Evolutionary conservation across 164 flowering plant genomes (phyloP), one percentile per base, ranked within the genome.

Genomic region (Berberis vulgaris): DNA sequence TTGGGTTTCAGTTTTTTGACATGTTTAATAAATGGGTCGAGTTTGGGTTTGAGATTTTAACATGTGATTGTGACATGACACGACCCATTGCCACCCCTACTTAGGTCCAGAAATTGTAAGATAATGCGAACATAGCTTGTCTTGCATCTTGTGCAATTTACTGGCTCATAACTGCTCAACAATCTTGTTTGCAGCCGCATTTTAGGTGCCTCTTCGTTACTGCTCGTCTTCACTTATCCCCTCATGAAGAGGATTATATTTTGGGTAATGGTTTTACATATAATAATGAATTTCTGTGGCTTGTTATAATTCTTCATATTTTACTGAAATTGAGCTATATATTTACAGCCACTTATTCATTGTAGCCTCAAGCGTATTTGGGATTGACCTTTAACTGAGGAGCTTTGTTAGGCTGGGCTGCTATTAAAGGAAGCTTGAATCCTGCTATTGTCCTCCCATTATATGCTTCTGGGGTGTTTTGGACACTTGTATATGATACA

Each of bases 401-500:
- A 80, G 96, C 97, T 65, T 82, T 95, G 69, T 74, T 91, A 66
- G 99, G 99, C 56, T 91, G 99, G 97, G 69, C 95, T 72, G 99
- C 97, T 26, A 67, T 95, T 61, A 85, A 67, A 77, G 97, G 96
- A 76, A 84, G 85, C 76, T 71, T 95, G 78, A 92, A 89, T 75
- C 94, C 90, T 62, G 66, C 82, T 61, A 47, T 95, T 65, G 89
- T 85, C 54, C 69, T 89, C 45, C 99, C 97, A 10, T 74, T 91
- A 49, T 95, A 91, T 65, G 7, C 72, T 45, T 86, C 97, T 73
- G 99, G 97, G 69, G 90, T 91, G 8, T 91, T 64, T 65, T 95
- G 99, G 97, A 95, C 99, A 38, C 91, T 95, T 58, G 92, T 95
- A n/a, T 95, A 95, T 79, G 97, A 95, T 73, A 95, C 97, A 9